Base-by-base conservation (phyloP, 2,329 filamentous ascomycete species). In the Aureobasidium uvarum region DNA sequence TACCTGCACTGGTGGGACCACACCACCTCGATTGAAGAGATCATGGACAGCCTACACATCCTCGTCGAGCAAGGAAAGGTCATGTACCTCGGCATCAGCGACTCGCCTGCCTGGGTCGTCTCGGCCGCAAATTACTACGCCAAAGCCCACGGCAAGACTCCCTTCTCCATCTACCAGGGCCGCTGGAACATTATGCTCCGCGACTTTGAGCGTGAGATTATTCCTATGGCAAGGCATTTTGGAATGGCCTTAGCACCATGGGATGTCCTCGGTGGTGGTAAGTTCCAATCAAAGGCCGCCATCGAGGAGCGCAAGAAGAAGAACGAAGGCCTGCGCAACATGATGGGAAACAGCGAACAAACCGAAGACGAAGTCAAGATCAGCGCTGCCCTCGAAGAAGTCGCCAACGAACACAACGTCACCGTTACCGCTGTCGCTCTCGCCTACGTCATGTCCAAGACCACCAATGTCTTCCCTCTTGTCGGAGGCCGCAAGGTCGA, bases 401-500 rank as follows among this genome's bases (percentile, higher is more conserved):
- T 90, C 5, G 86, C 85, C 0, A 80, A 79, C 18, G 78, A 81
- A 67, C 84, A 87, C 71, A 82, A 65, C n/a, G 79, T 81, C 1
- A 78, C 82, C 38, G 81, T 90, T 56, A 88, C 86, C 4, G 83
- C 83, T 46, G 77, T 90, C 28, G 74, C 74, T 56, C 59, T 93
- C 41, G 89, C 66, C 31, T 69, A 69, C 59, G 68, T 69, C 46
- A 69, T 69, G 68, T 66, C 68, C 60, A 69, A 69, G 68, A 64
- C 71, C 0, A 85, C 88, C 0, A 87, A 89, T 68, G 89, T 92
- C 13, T 91, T 90, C 71, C 90, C 90, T 0, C 86, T 93, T 39
- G 81, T 92, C 10, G 89, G 90, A 7, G 87, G 88, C 0, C 82
- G 89, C n/a, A 92, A 87, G 70, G 74, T 90, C 10, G 85, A 88